A percentile compares a stretch with the other conserved stretches of the same genome.
Evolutionary conservation across 352 stramenopile genomes (phyloP).

Genomic region (Thalassiosira livingstoniorum): DNA sequence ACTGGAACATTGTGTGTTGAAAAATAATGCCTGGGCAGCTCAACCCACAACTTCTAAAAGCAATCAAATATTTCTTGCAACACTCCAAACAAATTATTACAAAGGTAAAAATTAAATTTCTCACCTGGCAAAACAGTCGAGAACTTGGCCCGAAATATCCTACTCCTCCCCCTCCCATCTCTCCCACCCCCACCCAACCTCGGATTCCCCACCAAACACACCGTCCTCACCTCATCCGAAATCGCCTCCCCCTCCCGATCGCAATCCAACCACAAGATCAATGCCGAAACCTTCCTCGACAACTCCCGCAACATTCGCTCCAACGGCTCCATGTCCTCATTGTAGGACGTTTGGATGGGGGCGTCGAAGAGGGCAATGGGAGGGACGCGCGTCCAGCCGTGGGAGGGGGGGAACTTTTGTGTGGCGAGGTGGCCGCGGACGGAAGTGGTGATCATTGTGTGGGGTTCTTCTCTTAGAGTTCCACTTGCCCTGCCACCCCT

Average conservation of each 20-base stretch:
- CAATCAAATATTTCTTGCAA: too few relatives aligned
- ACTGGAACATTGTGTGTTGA: too few relatives aligned
- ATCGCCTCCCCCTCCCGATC: constrained; percentile 99
- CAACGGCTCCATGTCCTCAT: constrained; percentile 74
- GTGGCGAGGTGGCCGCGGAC: constrained; percentile 98
- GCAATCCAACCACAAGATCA: constrained; percentile 98
- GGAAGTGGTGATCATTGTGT: constrained; percentile 91
- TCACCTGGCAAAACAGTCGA: constrained; percentile 84
- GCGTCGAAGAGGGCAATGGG: constrained; percentile 93
- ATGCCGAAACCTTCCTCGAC: constrained; percentile 54
- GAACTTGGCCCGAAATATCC: constrained; percentile 87
- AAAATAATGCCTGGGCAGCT: too few relatives aligned
- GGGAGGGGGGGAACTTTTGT: constrained; percentile 94
- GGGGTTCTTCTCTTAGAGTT: constrained; percentile 43
- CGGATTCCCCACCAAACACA: constrained; percentile 76
- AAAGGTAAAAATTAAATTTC: too few relatives aligned
- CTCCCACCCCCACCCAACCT: too few relatives aligned
- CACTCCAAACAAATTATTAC: too few relatives aligned
- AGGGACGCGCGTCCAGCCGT: constrained; percentile 93
- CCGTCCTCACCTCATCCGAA: constrained; percentile 91
- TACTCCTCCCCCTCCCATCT: constrained; percentile 59
- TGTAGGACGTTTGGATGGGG: constrained; percentile 76
- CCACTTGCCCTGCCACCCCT: background rate
- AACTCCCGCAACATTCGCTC: constrained; percentile 73
- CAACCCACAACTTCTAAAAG: too few relatives aligned